A percentile compares a stretch with the other conserved stretches of the same genome.
Evolutionary conservation across 2,329 filamentous ascomycete species (phyloP).

Genomic region (Claviceps arundinis): DNA sequence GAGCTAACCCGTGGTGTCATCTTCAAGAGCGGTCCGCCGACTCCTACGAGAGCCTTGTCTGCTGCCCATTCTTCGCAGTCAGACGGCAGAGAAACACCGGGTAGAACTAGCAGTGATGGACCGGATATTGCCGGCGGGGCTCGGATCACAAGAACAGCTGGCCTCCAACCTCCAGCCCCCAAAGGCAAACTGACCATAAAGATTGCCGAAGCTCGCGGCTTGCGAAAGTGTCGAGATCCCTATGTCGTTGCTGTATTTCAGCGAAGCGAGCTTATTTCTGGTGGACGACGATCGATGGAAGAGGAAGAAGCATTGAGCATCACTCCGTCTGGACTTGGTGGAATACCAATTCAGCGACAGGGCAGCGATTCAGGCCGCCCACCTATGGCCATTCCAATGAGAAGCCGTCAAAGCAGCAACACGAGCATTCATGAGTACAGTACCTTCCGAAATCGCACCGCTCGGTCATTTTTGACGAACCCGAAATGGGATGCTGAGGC

Average conservation of each 20-base stretch:
- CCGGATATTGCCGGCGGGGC: conserved; percentile 33
- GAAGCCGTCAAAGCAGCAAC: conserved; percentile 90
- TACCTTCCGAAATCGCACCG: conserved; percentile 46
- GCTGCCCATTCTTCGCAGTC: conserved; percentile 39
- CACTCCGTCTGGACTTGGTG: conserved; percentile 37
- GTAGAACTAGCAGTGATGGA: conserved; percentile 27
- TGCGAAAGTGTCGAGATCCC: conserved; percentile 73
- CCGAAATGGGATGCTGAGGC: conserved; percentile 95
- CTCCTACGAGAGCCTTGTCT: conserved; percentile 79
- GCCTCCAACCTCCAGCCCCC: conserved; percentile 53
- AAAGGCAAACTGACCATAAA: conserved; percentile 85
- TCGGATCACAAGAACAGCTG: conserved; percentile 37
- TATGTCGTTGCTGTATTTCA: conserved; percentile 97
- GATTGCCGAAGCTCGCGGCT: conserved; percentile 70
- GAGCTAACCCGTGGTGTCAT: conserved; percentile 70
- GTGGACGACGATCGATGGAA: conserved; percentile 57
- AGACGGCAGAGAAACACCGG: conserved; percentile 28
- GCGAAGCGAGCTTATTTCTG: conserved; percentile 89
- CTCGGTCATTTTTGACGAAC: conserved; percentile 50
- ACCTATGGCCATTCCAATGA: conserved; percentile 90
- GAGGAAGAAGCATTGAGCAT: conserved; percentile 39
- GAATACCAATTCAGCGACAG: conserved; percentile 51
- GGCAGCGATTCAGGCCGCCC: conserved; percentile 71
- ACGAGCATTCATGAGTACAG: conserved; percentile 64
- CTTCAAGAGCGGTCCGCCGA: conserved; percentile 83